Evolutionary conservation across 1,284 basidiomycete species (phyloP), one percentile per base, ranked within the genome.

Genomic region (Naganishia sp.): DNA sequence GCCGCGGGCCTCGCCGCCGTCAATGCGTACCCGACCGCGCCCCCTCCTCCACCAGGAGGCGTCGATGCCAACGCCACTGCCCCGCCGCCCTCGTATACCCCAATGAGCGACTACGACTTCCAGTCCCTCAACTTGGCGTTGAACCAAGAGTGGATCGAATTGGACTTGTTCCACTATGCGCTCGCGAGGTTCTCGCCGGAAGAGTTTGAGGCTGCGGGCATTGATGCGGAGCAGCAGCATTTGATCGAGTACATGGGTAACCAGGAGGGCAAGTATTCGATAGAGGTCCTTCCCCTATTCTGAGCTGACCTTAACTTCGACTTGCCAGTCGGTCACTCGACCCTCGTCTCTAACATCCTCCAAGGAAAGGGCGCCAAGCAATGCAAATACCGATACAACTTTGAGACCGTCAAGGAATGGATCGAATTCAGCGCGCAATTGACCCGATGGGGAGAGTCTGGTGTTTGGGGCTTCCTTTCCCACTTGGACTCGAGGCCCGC

Each of bases 101-200:
- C 83, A 4, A 71, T 83, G 74, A 81, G 82, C 54, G 84, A 86
- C 70, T 87, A 86, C 70, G 86, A 87, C 75, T 86, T 83, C 73
- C 85, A 87, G 73, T 85, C 85, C 2, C 74, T 87, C 56, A 83
- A 72, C 67, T 76, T 88, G 23, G 86, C 81, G 2, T 75, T 88
- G 21, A 84, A 87, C 72, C 86, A 88, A 53, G 67, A 70, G 46
- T 69, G 63, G 65, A 71, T 71, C 63, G 70, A 86, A 71, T 82
- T 86, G 69, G 86, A 87, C 70, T 76, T 88, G 2, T 88, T 88
- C 82, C 82, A 86, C 72, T 79, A 85, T 68, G 86, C 84, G 28
- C 80, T 88, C 7, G 80, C 82, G 17, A 71, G 77, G 28, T 88
- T 88, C 76, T 83, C 82, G 1, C 77, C 66, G 0, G 76, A 82